Base-by-base conservation (phyloP, 208 protist species). In the Acanthamoeba lenticulata region DNA sequence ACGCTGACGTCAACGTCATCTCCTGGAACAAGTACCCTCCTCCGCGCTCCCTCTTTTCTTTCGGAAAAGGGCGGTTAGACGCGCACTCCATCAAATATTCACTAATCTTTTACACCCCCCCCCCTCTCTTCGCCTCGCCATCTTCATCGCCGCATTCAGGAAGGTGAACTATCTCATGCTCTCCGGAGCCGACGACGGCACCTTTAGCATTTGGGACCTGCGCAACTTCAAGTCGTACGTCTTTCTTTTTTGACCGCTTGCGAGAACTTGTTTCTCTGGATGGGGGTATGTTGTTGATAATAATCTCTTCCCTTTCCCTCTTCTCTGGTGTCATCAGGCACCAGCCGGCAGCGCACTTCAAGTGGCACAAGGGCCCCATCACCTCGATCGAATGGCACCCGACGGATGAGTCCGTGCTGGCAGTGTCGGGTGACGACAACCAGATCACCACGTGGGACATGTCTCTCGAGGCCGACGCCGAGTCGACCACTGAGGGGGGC, bases 401-500 rank as follows among this genome's bases (percentile, higher is more conserved):
- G 49, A 98, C 97, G 91, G 99, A 99, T 69, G 97, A 98, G 92
- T 99, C 98, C 60, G 97, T 99, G 47, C 94, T 99, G 13, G 97
- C 98, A 62, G 98, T 99, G 7, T 97, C 98, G 9, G 97, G 97
- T 65, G 98, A 98, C 57, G 98, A 99, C 86, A 74, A 98, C 86
- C 95, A 97, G 93, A 98, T 99, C 72, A 99, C 99, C 0, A 96
- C 99, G 94, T 99, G 99, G 99, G 99, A 99, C 95, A 97, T 99
- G 45, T 98, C 98, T 74, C 96, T 99, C 1, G 99, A 99, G 97
- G 97, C 97, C 40, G 99, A 99, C 94, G 97, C 96, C 0, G 99
- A 99, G 92, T 98, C 98, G 95, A 97, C 99, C 94, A 94, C 97
- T 79, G 96, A 97, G 97, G 55, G 96, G 32, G 32, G 96, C 27